These are phyloP conservation scores for Colletotrichum chlorophyti DNA, from an alignment of 2,329 filamentous ascomycete species.

Conservation along the genomic window DNA sequence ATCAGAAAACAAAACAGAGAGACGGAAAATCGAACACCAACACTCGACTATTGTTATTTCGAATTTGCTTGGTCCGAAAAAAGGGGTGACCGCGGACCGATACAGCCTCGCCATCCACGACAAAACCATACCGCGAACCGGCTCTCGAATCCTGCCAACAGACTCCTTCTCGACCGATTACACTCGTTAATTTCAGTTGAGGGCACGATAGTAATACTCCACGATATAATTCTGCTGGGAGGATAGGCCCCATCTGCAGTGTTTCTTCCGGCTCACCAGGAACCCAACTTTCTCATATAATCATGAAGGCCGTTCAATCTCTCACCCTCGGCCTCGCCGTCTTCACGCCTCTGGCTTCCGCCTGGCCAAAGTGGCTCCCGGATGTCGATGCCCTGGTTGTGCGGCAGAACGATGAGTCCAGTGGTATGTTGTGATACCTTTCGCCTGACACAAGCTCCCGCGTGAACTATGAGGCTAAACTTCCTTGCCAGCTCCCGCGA, in stretches of 20 bases:
- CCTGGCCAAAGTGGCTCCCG: slow-evolving; percentile 64
- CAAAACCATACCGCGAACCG: background rate
- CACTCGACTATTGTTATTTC: background rate
- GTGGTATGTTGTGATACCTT: slow-evolving; percentile 30
- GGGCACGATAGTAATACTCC: background rate
- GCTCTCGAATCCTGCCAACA: background rate
- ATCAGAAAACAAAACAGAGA: background rate
- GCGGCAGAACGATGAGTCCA: slow-evolving; percentile 47
- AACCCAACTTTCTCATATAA: background rate
- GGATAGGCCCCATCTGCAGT: background rate
- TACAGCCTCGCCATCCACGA: background rate
- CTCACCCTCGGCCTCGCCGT: slow-evolving; percentile 32
- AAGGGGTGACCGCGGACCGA: slow-evolving; percentile 12
- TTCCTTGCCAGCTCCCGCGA: slow-evolving; percentile 6
- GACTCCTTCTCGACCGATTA: background rate
- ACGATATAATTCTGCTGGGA: background rate
- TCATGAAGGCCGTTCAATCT: slow-evolving; percentile 29
- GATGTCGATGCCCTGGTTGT: slow-evolving; percentile 60
- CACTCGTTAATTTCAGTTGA: background rate
- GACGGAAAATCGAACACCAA: background rate
- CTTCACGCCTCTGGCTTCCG: slow-evolving; percentile 51
- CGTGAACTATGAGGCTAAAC: slow-evolving; percentile 5
- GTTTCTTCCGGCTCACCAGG: background rate
- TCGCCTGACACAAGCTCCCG: background rate
- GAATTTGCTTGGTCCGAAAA: slow-evolving; percentile 13